Conservation (phyloP, 2,329 filamentous ascomycete genomes). For the Claviceps purpurea region DNA sequence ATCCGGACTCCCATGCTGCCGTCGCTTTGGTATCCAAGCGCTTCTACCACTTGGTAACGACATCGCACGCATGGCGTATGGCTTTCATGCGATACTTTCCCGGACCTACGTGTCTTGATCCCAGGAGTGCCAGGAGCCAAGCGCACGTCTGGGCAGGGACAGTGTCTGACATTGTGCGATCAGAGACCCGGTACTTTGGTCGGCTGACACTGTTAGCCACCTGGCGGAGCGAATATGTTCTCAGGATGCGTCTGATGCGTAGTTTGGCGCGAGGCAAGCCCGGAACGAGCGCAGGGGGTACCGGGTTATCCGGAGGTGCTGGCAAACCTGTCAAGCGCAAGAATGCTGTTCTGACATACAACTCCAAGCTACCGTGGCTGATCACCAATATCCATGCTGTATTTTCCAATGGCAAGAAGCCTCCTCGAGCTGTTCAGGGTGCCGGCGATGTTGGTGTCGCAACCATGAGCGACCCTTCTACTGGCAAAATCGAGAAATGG, state of each 20-base stretch:
- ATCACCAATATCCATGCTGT: slow-evolving; percentile 69
- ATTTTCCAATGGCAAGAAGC: slow-evolving; percentile 59
- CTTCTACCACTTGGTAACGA: slow-evolving; percentile 77
- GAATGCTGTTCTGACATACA: slow-evolving; percentile 70
- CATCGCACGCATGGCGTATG: slow-evolving; percentile 84
- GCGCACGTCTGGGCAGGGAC: slow-evolving; percentile 30
- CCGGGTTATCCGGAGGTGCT: slow-evolving; percentile 37
- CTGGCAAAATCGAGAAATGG: slow-evolving; percentile 68
- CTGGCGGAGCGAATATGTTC: slow-evolving; percentile 91
- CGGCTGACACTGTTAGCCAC: slow-evolving; percentile 74
- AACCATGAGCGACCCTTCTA: slow-evolving; percentile 69
- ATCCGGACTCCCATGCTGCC: slow-evolving; percentile 68
- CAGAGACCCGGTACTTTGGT: slow-evolving; percentile 67
- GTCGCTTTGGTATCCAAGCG: slow-evolving; percentile 78
- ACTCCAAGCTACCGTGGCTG: slow-evolving; percentile 66
- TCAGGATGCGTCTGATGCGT: slow-evolving; percentile 71
- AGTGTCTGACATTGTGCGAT: slow-evolving; percentile 42
- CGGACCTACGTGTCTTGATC: slow-evolving; percentile 39
- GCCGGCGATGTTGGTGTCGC: slow-evolving; percentile 64
- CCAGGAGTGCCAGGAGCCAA: slow-evolving; percentile 20
- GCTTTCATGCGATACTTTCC: slow-evolving; percentile 88
- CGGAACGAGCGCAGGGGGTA: slow-evolving; percentile 36
- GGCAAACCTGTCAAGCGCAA: slow-evolving; percentile 47
- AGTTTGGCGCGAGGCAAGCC: slow-evolving; percentile 76
- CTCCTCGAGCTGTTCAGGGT: slow-evolving; percentile 71